Evolutionary conservation across 805 yeast genomes (phyloP).

Genomic region (Metschnikowia lochheadii): DNA sequence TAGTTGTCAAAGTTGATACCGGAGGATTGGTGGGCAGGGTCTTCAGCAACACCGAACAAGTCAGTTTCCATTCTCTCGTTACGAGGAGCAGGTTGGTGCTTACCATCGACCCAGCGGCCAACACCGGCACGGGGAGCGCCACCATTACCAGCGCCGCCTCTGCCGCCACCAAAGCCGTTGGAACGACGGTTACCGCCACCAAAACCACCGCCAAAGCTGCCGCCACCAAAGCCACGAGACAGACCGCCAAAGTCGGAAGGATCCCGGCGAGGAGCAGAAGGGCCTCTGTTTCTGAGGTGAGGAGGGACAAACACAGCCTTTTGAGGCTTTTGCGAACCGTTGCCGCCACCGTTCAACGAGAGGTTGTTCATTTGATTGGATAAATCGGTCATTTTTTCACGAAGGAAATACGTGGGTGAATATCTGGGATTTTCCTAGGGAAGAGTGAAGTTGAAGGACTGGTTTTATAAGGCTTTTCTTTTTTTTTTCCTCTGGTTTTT

Average conservation of each 20-base stretch:
- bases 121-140: constrained; percentile 46
- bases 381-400: constrained; percentile 52
- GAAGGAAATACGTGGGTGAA: neutral
- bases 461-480: neutral
- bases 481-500: constrained; percentile 6
- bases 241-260: constrained; percentile 21
- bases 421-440: neutral
- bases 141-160: constrained; percentile 16
- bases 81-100: constrained; percentile 75
- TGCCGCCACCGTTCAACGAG: constrained; percentile 40
- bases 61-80: constrained; percentile 71
- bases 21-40: constrained; percentile 75
- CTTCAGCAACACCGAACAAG: constrained; percentile 78
- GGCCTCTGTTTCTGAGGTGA: constrained; percentile 32
- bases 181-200: constrained; percentile 29
- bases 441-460: neutral
- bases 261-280: constrained; percentile 29
- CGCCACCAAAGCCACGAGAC: constrained; percentile 11
- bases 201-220: constrained; percentile 11
- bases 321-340: constrained; percentile 18
- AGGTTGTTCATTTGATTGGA: constrained; percentile 55
- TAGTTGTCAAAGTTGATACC: constrained; percentile 99
- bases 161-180: constrained; percentile 25
- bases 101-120: constrained; percentile 85
- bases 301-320: constrained; percentile 28